phyloP scores from a whole-genome alignment of 441 rosid species.

The Arabidopsis hybrid region DNA sequence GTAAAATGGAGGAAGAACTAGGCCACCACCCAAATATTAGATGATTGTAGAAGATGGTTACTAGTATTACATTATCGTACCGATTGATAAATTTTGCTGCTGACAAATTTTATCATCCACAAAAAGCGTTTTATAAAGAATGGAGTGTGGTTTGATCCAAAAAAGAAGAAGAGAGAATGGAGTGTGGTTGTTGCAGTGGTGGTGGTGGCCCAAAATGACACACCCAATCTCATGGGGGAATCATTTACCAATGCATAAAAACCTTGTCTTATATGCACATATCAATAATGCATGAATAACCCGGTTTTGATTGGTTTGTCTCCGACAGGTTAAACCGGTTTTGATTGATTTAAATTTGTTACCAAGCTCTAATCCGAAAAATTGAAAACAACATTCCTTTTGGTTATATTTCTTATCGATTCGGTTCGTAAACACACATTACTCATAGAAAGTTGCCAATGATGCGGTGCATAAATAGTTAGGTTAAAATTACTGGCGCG shows the following conservation, averaged over 20 bases:
- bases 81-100: slow-evolving; percentile 9
- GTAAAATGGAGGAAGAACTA: slow-evolving; percentile 28
- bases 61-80: slow-evolving; percentile 18
- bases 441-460: slow-evolving; percentile 1
- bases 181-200: slow-evolving; percentile 36
- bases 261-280: slow-evolving; percentile 6
- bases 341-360: background rate
- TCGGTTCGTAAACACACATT: background rate
- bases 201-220: slow-evolving; percentile 29
- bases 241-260: slow-evolving; percentile 16
- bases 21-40: slow-evolving; percentile 35
- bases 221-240: slow-evolving; percentile 31
- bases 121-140: slow-evolving; percentile 4
- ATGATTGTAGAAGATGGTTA: slow-evolving; percentile 37
- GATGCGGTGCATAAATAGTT: slow-evolving; percentile 10
- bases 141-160: no score
- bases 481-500: background rate
- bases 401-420: background rate
- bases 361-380: slow-evolving; percentile 3
- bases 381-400: no score
- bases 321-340: slow-evolving; percentile 7
- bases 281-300: slow-evolving; percentile 9
- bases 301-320: slow-evolving; percentile 21
- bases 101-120: slow-evolving; percentile 39
- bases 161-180: background rate